Evolutionary conservation across 2,329 filamentous ascomycete species (phyloP), one percentile per base, ranked within the genome.

Genomic region (Xylaria sp.): DNA sequence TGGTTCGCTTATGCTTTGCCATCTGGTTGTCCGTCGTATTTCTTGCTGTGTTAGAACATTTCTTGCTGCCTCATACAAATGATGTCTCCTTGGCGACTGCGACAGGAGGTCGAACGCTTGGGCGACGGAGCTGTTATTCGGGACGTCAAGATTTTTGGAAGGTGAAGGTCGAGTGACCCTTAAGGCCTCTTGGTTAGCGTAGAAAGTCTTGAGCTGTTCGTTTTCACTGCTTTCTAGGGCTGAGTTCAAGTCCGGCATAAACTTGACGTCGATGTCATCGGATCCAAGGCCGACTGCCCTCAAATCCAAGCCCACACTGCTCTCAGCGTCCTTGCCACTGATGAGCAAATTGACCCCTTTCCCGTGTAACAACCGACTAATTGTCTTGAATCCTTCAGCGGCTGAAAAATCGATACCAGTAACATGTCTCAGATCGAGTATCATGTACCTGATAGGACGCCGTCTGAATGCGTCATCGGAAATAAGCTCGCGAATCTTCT

Each of bases 171-270:
- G 80, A 75, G 80, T 79, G 77, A 79, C 78, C 75, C 80, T 82
- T 79, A 87, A 80, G 10, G 87, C 86, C 68, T 92, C 90, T 72
- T 90, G 90, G 70, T 86, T 88, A 42, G 85, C 86, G 75, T 95
- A 95, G 42, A 94, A 87, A 0, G 90, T 90, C 75, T 92, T 94
- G 49, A 99, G 85, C 5, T 97, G 87, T 73, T 97, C 92, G 73
- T 99, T 99, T 77, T 99, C 96, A 79, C 95, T 98, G 70, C 90
- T 92, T 77, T 99, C 96, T 0, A 99, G 84, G 0, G 95, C 95
- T 5, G 93, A 94, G 77, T 99, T 99, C 60, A 99, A 87, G 69
- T 96, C 90, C 47, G 94, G 91, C 72, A 97, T 93, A 61, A 97
- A 88, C 66, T 89, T 86, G 5, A 97, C 93, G 13, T 90, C 89